Percentiles rank a stretch among this genome's conserved stretches.
These are phyloP conservation scores for Alnus glutinosa DNA, from an alignment of 306 rosid species.

Conservation along the genomic window DNA sequence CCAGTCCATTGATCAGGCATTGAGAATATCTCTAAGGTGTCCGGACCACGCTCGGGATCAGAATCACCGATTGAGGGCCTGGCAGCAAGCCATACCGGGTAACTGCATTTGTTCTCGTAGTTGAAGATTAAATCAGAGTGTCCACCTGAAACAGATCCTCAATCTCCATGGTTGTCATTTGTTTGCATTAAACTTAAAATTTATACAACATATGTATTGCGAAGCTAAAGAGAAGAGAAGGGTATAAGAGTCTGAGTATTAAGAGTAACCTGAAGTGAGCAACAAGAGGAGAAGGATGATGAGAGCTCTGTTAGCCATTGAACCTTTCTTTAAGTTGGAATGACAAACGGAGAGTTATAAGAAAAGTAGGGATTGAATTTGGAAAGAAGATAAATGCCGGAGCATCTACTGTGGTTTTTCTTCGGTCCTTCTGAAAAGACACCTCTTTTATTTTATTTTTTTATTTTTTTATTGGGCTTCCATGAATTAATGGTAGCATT, in stretches of 20 bases:
- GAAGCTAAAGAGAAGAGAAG: too few relatives aligned
- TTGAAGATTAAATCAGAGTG: conserved; percentile 18
- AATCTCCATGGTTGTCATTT: neutral
- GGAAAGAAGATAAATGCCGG: too few relatives aligned
- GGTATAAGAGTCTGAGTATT: too few relatives aligned
- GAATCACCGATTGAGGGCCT: conserved; percentile 30
- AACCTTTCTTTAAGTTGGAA: neutral
- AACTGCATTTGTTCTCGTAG: conserved; percentile 7
- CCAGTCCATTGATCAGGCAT: conserved; percentile 37
- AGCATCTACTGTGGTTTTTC: too few relatives aligned
- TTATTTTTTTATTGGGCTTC: too few relatives aligned
- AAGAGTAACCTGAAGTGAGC: neutral
- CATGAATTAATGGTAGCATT: too few relatives aligned
- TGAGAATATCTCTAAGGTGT: neutral
- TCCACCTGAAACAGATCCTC: conserved; percentile 22
- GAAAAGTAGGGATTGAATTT: too few relatives aligned
- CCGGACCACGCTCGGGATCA: neutral
- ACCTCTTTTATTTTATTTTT: too few relatives aligned
- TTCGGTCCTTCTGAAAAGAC: too few relatives aligned
- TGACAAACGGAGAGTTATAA: too few relatives aligned
- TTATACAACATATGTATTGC: too few relatives aligned
- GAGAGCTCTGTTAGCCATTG: neutral
- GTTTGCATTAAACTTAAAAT: neutral
- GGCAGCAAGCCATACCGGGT: conserved; percentile 9
- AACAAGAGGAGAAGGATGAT: neutral